Percentiles rank a stretch among this genome's conserved stretches.
phyloP scores from a whole-genome alignment of 2,329 filamentous ascomycete species.

The Intubia oerlemansii region DNA sequence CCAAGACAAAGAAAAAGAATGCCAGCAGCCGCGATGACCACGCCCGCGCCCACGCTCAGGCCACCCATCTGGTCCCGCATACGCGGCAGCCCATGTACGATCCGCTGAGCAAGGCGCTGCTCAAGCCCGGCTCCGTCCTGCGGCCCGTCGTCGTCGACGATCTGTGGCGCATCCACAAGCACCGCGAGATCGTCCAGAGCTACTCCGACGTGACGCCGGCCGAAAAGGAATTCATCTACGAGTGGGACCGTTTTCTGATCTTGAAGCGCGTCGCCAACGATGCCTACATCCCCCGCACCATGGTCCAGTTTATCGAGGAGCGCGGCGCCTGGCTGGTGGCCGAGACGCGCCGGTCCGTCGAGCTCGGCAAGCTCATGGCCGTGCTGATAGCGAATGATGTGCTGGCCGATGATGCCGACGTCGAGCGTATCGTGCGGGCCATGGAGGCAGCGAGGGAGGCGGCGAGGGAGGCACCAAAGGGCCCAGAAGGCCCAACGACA shows the following conservation, averaged over 20 bases:
- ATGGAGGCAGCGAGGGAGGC: conserved; percentile 11
- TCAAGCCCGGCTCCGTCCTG: conserved; percentile 26
- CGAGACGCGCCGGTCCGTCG: conserved; percentile 23
- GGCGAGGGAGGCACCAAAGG: too few species aligned
- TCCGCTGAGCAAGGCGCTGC: conserved; percentile 29
- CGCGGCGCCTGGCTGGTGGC: conserved; percentile 31
- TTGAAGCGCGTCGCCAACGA: conserved; percentile 27
- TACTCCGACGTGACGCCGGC: conserved; percentile 30
- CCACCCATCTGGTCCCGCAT: conserved; percentile 25
- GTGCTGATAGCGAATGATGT: conserved; percentile 27
- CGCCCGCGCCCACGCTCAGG: too few species aligned
- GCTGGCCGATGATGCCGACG: conserved; percentile 19
- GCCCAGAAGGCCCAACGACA: too few species aligned
- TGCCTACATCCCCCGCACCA: conserved; percentile 28
- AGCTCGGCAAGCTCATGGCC: conserved; percentile 32
- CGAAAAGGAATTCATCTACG: conserved; percentile 36
- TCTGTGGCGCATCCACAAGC: conserved; percentile 35
- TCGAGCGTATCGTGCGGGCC: conserved; percentile 19
- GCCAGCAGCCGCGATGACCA: too few species aligned
- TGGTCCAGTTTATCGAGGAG: conserved; percentile 27
- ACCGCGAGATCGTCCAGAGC: conserved; percentile 33
- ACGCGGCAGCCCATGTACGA: conserved; percentile 33
- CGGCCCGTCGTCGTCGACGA: conserved; percentile 22
- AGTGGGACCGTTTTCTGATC: conserved; percentile 35
- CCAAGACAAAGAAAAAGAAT: not conserved